These are phyloP conservation scores for Rhynchosporium secalis DNA, from an alignment of 2,329 filamentous ascomycete genomes.

Conservation along the genomic window DNA sequence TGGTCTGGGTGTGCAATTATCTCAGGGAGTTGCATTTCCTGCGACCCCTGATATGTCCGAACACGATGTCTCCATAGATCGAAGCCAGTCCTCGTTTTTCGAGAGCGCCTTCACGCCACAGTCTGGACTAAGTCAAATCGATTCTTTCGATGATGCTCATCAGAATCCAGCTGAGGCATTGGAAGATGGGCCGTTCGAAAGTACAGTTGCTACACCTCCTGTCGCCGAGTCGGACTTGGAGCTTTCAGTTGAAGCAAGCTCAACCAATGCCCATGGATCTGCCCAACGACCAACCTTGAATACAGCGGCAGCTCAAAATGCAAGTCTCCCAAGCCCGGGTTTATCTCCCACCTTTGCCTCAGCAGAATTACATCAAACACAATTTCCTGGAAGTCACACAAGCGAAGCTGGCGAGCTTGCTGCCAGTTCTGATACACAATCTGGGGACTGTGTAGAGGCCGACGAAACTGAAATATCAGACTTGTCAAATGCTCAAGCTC, in stretches of 20 bases:
- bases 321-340: conserved; percentile 90
- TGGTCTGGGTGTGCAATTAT: conserved; percentile 32
- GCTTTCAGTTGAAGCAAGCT: conserved; percentile 54
- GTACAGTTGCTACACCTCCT: conserved; percentile 70
- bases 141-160: conserved; percentile 34
- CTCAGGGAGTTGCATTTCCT: conserved; percentile 42
- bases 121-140: conserved; percentile 45
- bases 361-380: conserved; percentile 44
- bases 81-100: conserved; percentile 29
- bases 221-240: conserved; percentile 72
- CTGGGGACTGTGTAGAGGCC: conserved; percentile 34
- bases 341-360: conserved; percentile 88
- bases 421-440: conserved; percentile 40
- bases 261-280: conserved; percentile 49
- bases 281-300: conserved; percentile 59
- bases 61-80: conserved; percentile 44
- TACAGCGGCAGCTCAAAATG: conserved; percentile 76
- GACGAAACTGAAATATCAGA: conserved; percentile 28
- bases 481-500: conserved; percentile 44
- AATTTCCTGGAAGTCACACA: conserved; percentile 45
- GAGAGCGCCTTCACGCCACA: conserved; percentile 49
- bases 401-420: conserved; percentile 44
- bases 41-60: conserved; percentile 62
- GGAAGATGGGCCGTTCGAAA: conserved; percentile 56
- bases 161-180: conserved; percentile 25